Evolutionary conservation across 805 yeast species (phyloP), one percentile per base, ranked within the genome.

Genomic region (Wickerhamiella shivajii): DNA sequence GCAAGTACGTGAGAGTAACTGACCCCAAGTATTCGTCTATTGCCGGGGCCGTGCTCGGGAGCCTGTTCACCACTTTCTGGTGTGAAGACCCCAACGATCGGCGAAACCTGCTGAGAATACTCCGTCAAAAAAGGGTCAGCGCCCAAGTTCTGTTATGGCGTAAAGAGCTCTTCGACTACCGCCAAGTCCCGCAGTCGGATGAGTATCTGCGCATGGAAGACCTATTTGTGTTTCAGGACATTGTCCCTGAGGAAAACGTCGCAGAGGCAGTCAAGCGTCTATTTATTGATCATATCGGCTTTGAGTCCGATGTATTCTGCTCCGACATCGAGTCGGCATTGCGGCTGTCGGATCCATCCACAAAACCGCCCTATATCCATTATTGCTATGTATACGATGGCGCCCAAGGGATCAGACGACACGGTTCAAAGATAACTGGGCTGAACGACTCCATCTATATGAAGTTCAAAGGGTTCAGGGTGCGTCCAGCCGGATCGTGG

Each of bases 21-120:
- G 69, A 55, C 44, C 55, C 61, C 14, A 50, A 58, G 18, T 85
- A 83, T 83, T 55, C 64, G 4, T 66, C 65, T 16, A 52, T 77
- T 4, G 49, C 85, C 5, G 92, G 80, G 44, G 52, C 69, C 0
- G 48, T 61, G 1, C 50, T 83, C 19, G 63, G 63, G 2, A 53
- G 57, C 7, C 53, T 69, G 0, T 51, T 79, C 6, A 70, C 64
- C 24, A 61, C 81, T 0, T 83, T 81, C 53, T 60, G 79, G 22
- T 94, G 81, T 1, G 62, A 69, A 22, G 69, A 67, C 46, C 67
- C 61, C 29, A 61, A 62, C 18, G 97, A 87, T 49, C 62, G 73
- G 27, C 50, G 52, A 8, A 7, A 31, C 12, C 43, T 60, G 13
- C 18, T 18, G n/a, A 12, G 23, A 5, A 36, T 51, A 4, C 37